These are phyloP conservation scores for Leccinum subfulvum DNA, from an alignment of 1,284 basidiomycete species.

Conservation along the genomic window DNA sequence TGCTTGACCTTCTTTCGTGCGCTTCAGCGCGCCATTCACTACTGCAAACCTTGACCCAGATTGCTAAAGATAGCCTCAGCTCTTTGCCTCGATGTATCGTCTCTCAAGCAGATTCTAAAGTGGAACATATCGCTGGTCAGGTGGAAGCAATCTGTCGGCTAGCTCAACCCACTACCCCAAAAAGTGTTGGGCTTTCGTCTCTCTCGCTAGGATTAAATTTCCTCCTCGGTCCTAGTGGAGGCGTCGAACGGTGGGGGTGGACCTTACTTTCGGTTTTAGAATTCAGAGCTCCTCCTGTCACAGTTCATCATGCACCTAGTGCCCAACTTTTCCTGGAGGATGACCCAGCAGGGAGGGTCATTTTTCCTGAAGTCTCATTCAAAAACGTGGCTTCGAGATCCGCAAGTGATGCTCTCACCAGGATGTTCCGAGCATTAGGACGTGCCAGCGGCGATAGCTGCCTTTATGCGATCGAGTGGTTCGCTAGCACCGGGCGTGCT, in stretches of 20 bases:
- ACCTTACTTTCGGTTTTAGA: slow-evolving; percentile 74
- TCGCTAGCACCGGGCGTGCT: slow-evolving; percentile 57
- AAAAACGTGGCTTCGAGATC: slow-evolving; percentile 58
- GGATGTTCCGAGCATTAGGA: slow-evolving; percentile 76
- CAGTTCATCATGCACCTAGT: slow-evolving; percentile 44
- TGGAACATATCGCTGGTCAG: slow-evolving; percentile 64
- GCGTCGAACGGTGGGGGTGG: slow-evolving; percentile 89
- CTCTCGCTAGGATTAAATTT: slow-evolving; percentile 58
- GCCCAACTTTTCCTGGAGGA: slow-evolving; percentile 62
- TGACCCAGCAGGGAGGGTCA: slow-evolving; percentile 39
- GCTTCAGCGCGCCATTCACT: slow-evolving; percentile 45
- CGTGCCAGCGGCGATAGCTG: slow-evolving; percentile 65
- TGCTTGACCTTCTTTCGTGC: slow-evolving; percentile 48
- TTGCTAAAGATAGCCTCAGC: slow-evolving; percentile 63
- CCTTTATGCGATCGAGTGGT: slow-evolving; percentile 81
- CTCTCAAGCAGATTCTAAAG: slow-evolving; percentile 67
- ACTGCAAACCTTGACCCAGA: slow-evolving; percentile 52
- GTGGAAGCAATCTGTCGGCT: slow-evolving; percentile 70
- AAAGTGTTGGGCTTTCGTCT: slow-evolving; percentile 32
- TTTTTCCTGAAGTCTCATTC: slow-evolving; percentile 63
- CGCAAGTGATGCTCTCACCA: slow-evolving; percentile 55
- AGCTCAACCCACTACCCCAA: slow-evolving; percentile 26
- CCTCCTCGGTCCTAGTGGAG: slow-evolving; percentile 77
- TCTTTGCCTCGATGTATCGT: slow-evolving; percentile 73
- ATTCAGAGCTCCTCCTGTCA: slow-evolving; percentile 57